Evolutionary conservation across 495 filamentous ascomycete genomes (phyloP), one percentile per base, ranked within the genome.

Genomic region (Talaromyces liani): DNA sequence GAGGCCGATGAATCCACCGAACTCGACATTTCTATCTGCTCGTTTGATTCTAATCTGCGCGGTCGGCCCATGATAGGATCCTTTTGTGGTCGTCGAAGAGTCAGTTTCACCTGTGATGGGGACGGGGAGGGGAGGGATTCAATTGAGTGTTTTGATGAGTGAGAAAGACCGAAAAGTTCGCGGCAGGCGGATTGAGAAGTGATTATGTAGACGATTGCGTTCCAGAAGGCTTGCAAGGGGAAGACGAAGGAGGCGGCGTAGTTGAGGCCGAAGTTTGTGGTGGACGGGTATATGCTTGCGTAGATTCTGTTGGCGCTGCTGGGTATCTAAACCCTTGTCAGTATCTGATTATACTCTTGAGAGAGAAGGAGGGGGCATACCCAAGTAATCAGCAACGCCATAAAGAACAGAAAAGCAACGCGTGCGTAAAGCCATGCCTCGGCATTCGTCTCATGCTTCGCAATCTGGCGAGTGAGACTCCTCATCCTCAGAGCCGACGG

Each of bases 201-300:
- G 18, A 82, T 81, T 10, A 82, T 73, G 73, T 92, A 92, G 63
- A 92, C 88, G 61, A 88, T 67, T 2, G 81, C 80, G 66, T 92
- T 92, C 86, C 88, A 91, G 68, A 91, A 90, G 6, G 88, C 89
- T 68, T 92, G 89, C 0, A 89, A 78, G 0, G 89, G 89, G 18
- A 92, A 77, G 1, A 91, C 88, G 41, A 89, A 78, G 0, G 87
- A 83, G 33, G 84, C 81, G 63, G 84, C 82, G 60, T 85, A 85
- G 67, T 88, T 85, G 29, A 91, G 82, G 24, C 75, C 72, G 58
- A 84, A 79, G 29, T 76, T 76, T 0, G 79, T 69, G 2, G 77
- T 36, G 31, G 79, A 76, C 0, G 73, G 69, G 69, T 89, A 70
- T 2, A 85, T 74, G 22, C 90, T 67, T 18, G 79, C 81, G 74